Base-by-base conservation (phyloP, 768 basidiomycete genomes). In the Tephrocybe sp. region DNA sequence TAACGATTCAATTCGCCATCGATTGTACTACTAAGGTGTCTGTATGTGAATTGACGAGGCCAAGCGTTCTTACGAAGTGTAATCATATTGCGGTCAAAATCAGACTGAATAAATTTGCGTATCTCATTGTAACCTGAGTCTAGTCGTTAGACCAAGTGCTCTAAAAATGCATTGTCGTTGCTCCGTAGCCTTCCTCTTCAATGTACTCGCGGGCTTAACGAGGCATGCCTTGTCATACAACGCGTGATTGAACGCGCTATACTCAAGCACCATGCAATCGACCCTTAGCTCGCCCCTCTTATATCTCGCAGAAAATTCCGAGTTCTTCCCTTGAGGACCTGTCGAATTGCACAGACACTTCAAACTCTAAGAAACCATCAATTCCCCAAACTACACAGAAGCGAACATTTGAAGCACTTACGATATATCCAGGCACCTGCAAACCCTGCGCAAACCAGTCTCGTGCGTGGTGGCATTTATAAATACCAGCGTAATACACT, bases 251-350 rank as follows among this genome's bases (percentile, higher is more conserved):
- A 64, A 64, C 4, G 37, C 56, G 2, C 57, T 26, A 25, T 55
- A 62, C 39, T 60, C 50, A n/a, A 64, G 16, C 0, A 57, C 49
- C 12, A 61, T 39, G 9, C 44, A 44, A 5, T 64, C 58, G 0
- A 50, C 41, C 40, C 45, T 60, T 16, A 59, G 22, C 16, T n/a
- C 25, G 1, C 32, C 48, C 5, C 3, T 21, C 9, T 1, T 13
- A 24, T 49, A 49, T n/a, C 35, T 26, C n/a, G 6, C 3, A n/a
- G 8, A 11, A 9, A 47, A 18, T 24, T 15, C 12, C 13, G 2
- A 1, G 15, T 24, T 13, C 26, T 9, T 26, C 12, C 9, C 30
- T 6, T 12, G 16, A 18, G 6, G 12, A 6, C 30, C 12, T 6
- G 37, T 32, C 9, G 18, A 9, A 21, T 12, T 32, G 12, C 37